Evolutionary conservation across 805 yeast genomes (phyloP).

Genomic region (Torulaspora indica): DNA sequence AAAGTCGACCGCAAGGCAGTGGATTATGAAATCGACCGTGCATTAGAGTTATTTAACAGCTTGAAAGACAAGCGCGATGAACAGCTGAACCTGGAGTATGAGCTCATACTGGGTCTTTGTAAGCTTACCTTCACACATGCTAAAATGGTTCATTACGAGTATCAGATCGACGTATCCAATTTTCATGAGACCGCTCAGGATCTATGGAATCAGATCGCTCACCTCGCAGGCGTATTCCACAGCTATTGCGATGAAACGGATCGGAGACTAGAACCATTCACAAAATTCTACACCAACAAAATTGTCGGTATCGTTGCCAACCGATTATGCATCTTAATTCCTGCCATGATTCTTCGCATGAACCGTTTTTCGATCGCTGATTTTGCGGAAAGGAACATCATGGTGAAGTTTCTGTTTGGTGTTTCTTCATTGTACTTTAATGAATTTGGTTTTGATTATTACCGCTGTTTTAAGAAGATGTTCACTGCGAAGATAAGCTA

Average conservation of each 20-base stretch:
- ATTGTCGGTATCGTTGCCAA: conserved; percentile 29
- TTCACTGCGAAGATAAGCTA: conserved; percentile 30
- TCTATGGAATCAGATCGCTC: conserved; percentile 24
- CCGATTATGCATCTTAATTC: conserved; percentile 26
- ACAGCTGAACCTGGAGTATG: conserved; percentile 20
- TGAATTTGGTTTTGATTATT: conserved; percentile 31
- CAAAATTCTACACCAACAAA: conserved; percentile 29
- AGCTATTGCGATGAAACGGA: conserved; percentile 18
- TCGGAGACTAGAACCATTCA: conserved; percentile 14
- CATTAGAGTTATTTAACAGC: conserved; percentile 10
- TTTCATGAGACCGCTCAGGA: conserved; percentile 18
- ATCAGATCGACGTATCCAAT: conserved; percentile 9
- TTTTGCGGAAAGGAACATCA: conserved; percentile 11
- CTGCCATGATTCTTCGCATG: conserved; percentile 27
- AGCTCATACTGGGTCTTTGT: conserved; percentile 22
- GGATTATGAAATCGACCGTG: conserved; percentile 11
- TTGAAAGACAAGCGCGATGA: conserved; percentile 5
- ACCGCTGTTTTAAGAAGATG: conserved; percentile 31
- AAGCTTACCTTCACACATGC: conserved; percentile 23
- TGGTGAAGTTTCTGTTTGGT: conserved; percentile 22
- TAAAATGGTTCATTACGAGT: conserved; percentile 25
- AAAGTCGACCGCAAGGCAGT: conserved; percentile 19
- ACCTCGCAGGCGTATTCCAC: conserved; percentile 20
- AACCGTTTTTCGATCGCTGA: conserved; percentile 16
- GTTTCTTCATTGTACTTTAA: conserved; percentile 31